phyloP scores from a whole-genome alignment of 257 asterid species.

The Scutellaria minor region DNA sequence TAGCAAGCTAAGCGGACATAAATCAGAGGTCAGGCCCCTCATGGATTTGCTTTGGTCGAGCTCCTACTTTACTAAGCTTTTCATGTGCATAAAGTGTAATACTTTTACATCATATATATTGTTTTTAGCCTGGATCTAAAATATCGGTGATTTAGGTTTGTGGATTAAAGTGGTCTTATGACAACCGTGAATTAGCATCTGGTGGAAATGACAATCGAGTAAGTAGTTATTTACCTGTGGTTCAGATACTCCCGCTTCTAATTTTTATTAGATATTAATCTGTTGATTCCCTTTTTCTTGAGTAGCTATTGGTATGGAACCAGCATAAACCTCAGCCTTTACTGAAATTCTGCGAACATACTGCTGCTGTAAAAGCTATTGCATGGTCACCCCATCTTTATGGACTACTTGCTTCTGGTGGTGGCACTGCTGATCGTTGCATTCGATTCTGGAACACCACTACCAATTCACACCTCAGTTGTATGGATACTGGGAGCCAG shows the following conservation, averaged over 20 bases:
- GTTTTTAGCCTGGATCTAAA: conserved; percentile 9
- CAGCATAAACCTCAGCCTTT: conserved; percentile 83
- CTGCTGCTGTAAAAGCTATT: conserved; percentile 97
- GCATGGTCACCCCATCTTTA: conserved; percentile 98
- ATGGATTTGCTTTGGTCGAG: conserved; percentile 17
- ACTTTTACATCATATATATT: not conserved
- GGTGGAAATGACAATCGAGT: conserved; percentile 96
- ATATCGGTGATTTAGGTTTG: conserved; percentile 64
- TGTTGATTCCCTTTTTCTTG: not conserved
- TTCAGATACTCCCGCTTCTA: conserved; percentile 16
- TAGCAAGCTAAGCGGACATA: conserved; percentile 87
- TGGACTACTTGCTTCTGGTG: conserved; percentile 97
- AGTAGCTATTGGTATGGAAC: conserved; percentile 91
- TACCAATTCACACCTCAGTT: conserved; percentile 72
- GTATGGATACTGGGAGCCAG: conserved; percentile 98
- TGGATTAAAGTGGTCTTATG: conserved; percentile 98
- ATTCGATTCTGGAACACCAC: conserved; percentile 97
- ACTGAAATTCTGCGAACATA: conserved; percentile 84
- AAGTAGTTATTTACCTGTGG: conserved; percentile 36
- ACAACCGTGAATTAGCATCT: conserved; percentile 93
- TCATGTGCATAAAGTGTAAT: not conserved
- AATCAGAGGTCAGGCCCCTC: conserved; percentile 74
- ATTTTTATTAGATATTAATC: conserved; percentile 2
- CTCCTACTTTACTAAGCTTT: not conserved
- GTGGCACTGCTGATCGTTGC: conserved; percentile 96